Percentiles rank a stretch among this genome's conserved stretches.
Conservation (phyloP, 495 filamentous ascomycete genomes). For the Daldinia grandis region DNA sequence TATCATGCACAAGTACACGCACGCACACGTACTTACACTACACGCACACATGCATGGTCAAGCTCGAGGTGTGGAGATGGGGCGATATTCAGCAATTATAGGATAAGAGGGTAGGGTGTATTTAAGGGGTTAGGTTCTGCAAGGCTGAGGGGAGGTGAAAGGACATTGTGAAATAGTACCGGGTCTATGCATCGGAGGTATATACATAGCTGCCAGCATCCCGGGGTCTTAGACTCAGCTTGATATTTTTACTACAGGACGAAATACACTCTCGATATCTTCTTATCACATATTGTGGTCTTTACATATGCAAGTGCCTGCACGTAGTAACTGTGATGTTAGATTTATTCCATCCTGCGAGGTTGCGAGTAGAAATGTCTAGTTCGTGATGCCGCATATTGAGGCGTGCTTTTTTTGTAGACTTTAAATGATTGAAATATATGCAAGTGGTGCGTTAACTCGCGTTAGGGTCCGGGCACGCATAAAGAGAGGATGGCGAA, state of each 20-base stretch:
- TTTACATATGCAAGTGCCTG: neutral
- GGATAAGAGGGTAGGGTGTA: neutral
- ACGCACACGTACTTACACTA: neutral
- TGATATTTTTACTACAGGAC: neutral
- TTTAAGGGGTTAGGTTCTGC: neutral
- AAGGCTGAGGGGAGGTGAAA: neutral
- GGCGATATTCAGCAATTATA: neutral
- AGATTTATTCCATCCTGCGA: neutral
- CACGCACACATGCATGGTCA: neutral
- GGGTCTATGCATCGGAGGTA: neutral
- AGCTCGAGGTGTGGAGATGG: neutral
- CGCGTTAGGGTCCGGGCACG: neutral
- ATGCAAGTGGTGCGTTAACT: too few relatives aligned
- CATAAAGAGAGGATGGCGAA: slow-evolving; percentile 18
- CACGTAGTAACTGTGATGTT: neutral
- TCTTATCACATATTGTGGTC: neutral
- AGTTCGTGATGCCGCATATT: neutral
- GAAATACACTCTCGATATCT: neutral
- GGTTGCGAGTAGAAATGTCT: too few relatives aligned
- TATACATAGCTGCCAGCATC: neutral
- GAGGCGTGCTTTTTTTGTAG: neutral
- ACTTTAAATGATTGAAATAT: too few relatives aligned
- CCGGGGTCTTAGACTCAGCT: neutral
- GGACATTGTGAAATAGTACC: neutral
- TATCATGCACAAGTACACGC: neutral